phyloP scores from a whole-genome alignment of 2,329 filamentous ascomycete species.

The Colletotrichum shisoi region DNA sequence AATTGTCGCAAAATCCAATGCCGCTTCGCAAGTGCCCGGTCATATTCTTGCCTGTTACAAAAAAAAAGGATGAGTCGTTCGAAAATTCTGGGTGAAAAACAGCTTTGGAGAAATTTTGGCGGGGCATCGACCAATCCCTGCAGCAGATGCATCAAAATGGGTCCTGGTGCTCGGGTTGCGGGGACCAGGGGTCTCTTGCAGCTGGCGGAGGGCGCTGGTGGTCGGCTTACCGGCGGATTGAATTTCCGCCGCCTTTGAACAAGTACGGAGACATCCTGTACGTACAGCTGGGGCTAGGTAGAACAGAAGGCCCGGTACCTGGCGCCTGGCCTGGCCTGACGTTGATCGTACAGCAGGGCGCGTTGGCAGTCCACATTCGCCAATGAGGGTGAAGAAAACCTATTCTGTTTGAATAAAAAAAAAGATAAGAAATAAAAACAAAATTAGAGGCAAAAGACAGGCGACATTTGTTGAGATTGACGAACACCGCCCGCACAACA shows the following conservation, averaged over 20 bases:
- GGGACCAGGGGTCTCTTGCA: slow-evolving; percentile 10
- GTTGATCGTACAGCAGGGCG: slow-evolving; percentile 30
- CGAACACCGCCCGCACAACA: slow-evolving; percentile 10
- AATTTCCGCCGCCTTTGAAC: slow-evolving; percentile 26
- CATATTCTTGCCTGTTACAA: background rate
- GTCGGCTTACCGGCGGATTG: slow-evolving; percentile 28
- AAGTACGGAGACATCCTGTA: too few relatives aligned
- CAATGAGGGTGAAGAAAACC: slow-evolving; percentile 6
- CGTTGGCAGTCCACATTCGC: slow-evolving; percentile 3
- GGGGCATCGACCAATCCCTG: slow-evolving; percentile 39
- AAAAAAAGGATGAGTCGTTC: background rate
- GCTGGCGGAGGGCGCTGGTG: background rate
- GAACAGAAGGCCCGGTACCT: slow-evolving; percentile 19
- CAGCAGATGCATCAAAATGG: slow-evolving; percentile 32
- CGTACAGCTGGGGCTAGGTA: background rate
- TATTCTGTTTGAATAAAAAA: too few relatives aligned
- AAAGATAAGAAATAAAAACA: background rate
- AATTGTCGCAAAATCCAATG: slow-evolving; percentile 2
- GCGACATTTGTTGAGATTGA: slow-evolving; percentile 9
- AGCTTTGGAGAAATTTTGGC: slow-evolving; percentile 40
- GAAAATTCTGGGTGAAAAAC: slow-evolving; percentile 28
- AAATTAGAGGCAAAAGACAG: background rate
- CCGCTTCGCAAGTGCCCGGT: slow-evolving; percentile 2
- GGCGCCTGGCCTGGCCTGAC: slow-evolving; percentile 6
- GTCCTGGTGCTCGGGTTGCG: background rate